Evolutionary conservation across 2,329 filamentous ascomycete genomes (phyloP).

Genomic region (Fusarium transvaalense): DNA sequence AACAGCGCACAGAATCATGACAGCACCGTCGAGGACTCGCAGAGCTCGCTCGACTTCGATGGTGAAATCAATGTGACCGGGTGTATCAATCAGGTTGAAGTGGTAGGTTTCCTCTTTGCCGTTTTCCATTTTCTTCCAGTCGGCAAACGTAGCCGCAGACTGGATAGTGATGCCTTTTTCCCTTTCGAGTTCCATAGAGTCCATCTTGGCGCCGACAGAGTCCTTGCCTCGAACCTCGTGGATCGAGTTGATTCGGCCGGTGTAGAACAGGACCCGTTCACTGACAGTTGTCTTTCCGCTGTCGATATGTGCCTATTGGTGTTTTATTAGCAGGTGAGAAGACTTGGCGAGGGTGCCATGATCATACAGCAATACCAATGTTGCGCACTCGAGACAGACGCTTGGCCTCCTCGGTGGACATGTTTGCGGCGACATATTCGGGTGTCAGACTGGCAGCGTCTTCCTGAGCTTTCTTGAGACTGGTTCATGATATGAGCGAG

Average conservation of each 20-base stretch:
- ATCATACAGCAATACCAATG: slow-evolving; percentile 91
- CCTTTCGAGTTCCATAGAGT: slow-evolving; percentile 98
- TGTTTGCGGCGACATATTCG: slow-evolving; percentile 78
- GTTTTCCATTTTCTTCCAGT: slow-evolving; percentile 90
- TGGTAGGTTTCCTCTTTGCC: slow-evolving; percentile 93
- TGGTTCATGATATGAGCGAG: slow-evolving; percentile 40
- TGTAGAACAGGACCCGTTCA: slow-evolving; percentile 98
- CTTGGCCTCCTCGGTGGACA: slow-evolving; percentile 81
- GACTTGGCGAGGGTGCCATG: slow-evolving; percentile 2
- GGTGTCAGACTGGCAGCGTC: slow-evolving; percentile 65
- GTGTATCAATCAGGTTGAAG: slow-evolving; percentile 98
- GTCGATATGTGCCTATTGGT: slow-evolving; percentile 88
- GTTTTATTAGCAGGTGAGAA: slow-evolving; percentile 30
- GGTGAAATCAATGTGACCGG: slow-evolving; percentile 98
- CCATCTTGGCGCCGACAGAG: slow-evolving; percentile 98
- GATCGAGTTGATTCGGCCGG: slow-evolving; percentile 94
- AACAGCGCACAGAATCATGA: slow-evolving; percentile 98
- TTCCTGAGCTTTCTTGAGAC: slow-evolving; percentile 66
- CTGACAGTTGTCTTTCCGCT: slow-evolving; percentile 98
- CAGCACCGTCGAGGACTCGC: slow-evolving; percentile 93
- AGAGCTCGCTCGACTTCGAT: slow-evolving; percentile 98
- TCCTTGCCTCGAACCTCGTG: slow-evolving; percentile 97
- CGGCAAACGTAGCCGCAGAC: slow-evolving; percentile 96
- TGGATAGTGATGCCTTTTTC: slow-evolving; percentile 99
- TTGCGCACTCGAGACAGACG: slow-evolving; percentile 88